phyloP scores from a whole-genome alignment of 2,329 filamentous ascomycete species.

The Pseudocercospora musae region DNA sequence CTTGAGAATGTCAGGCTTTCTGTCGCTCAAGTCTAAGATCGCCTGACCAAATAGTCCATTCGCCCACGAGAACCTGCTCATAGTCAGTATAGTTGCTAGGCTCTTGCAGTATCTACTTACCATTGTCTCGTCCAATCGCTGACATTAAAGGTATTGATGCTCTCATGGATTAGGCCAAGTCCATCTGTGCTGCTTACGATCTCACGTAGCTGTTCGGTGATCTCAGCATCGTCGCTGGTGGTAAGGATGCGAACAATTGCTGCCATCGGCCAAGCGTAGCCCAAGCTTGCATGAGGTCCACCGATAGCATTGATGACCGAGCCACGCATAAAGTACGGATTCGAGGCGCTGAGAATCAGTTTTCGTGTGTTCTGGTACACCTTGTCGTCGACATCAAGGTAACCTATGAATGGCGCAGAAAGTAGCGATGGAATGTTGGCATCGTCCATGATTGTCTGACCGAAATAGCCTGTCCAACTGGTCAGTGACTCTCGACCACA shows the following conservation, averaged over 20 bases:
- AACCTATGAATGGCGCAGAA: slow-evolving; percentile 63
- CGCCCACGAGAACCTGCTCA: slow-evolving; percentile 49
- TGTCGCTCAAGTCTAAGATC: slow-evolving; percentile 22
- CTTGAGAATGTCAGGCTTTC: slow-evolving; percentile 29
- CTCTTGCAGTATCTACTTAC: slow-evolving; percentile 28
- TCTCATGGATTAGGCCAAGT: slow-evolving; percentile 52
- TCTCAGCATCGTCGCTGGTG: slow-evolving; percentile 47
- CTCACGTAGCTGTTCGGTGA: slow-evolving; percentile 42
- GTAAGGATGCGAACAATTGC: slow-evolving; percentile 51
- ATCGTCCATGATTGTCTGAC: slow-evolving; percentile 64
- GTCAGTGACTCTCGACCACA: background rate
- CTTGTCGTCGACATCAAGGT: slow-evolving; percentile 40
- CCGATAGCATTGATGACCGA: slow-evolving; percentile 49
- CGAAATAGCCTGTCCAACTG: slow-evolving; percentile 22
- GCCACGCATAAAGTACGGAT: slow-evolving; percentile 52
- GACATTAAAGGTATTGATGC: slow-evolving; percentile 48
- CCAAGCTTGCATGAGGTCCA: slow-evolving; percentile 48
- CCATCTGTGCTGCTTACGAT: slow-evolving; percentile 49
- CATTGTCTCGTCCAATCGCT: slow-evolving; percentile 50
- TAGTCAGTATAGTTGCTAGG: background rate
- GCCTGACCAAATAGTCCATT: slow-evolving; percentile 32
- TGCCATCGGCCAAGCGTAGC: slow-evolving; percentile 52
- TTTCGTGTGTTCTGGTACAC: slow-evolving; percentile 48
- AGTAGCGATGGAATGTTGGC: slow-evolving; percentile 68
- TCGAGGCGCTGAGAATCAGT: slow-evolving; percentile 43